Percentiles rank a stretch among this genome's conserved stretches.
Evolutionary conservation across 2,329 filamentous ascomycete genomes (phyloP).

Genomic region (Harringtonia aguacate): DNA sequence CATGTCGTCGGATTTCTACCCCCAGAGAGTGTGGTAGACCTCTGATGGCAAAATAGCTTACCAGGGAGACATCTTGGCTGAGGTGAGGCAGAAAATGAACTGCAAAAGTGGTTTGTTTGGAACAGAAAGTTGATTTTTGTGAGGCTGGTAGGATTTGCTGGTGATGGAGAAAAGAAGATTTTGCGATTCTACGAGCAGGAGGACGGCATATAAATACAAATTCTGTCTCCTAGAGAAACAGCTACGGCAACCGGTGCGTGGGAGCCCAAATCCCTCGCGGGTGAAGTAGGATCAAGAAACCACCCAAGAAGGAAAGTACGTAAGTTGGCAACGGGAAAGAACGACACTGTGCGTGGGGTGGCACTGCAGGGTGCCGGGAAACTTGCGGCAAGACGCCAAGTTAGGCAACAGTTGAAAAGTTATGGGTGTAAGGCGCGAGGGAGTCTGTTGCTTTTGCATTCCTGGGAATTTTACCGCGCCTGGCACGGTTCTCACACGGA

Average conservation of each 20-base stretch:
- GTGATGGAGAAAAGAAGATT: not conserved
- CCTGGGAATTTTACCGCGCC: too few species aligned
- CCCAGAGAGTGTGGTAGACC: too few species aligned
- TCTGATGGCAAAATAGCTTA: constrained; percentile 7
- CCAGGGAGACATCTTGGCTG: constrained; percentile 11
- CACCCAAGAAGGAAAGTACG: not conserved
- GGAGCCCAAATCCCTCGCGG: not conserved
- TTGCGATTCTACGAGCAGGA: not conserved
- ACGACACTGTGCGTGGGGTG: constrained; percentile 1
- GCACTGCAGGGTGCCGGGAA: not conserved
- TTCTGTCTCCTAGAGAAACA: not conserved
- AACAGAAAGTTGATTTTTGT: not conserved
- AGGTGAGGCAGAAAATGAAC: not conserved
- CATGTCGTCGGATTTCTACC: too few species aligned
- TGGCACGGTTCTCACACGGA: too few species aligned
- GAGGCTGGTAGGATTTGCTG: not conserved
- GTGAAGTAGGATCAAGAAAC: not conserved
- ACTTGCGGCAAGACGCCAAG: not conserved
- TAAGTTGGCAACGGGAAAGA: not conserved
- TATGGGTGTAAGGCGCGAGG: too few species aligned
- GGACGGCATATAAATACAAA: constrained; percentile 4
- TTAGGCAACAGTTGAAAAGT: not conserved
- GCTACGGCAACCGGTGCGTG: not conserved
- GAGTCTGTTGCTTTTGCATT: too few species aligned
- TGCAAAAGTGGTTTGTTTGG: not conserved